phyloP scores from a whole-genome alignment of 768 basidiomycete genomes.

The Tephrocybe sp. region DNA sequence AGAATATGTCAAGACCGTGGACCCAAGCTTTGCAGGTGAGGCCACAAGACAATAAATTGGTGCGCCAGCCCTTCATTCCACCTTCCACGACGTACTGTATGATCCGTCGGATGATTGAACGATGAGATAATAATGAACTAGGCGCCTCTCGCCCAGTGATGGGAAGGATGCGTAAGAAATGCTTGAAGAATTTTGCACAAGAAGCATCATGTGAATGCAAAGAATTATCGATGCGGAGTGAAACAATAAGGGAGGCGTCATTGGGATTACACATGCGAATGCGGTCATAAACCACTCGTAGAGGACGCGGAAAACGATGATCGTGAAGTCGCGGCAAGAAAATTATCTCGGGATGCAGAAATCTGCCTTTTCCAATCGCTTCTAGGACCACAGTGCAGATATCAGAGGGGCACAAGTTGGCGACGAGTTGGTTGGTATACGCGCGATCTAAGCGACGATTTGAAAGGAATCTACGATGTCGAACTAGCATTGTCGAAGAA shows the following conservation, averaged over 20 bases:
- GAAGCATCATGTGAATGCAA: neutral
- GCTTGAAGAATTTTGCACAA: neutral
- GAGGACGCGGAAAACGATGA: neutral
- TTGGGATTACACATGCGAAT: neutral
- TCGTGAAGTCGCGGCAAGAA: neutral
- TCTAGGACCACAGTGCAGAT: constrained; percentile 2
- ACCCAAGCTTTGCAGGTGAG: constrained; percentile 10
- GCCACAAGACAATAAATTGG: constrained; percentile 8
- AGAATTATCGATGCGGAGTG: neutral
- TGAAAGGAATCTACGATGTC: neutral
- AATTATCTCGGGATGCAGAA: neutral
- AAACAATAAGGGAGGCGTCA: neutral
- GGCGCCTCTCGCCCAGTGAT: neutral
- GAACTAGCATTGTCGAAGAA: neutral
- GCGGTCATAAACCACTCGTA: neutral
- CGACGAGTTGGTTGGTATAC: neutral
- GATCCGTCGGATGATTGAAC: neutral
- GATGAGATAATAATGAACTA: neutral
- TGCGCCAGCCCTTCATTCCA: neutral
- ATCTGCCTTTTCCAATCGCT: neutral
- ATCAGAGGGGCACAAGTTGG: neutral
- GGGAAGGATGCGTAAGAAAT: neutral
- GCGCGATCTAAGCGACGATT: neutral
- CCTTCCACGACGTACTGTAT: neutral
- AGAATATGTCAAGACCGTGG: constrained; percentile 7